Conservation (phyloP, 2,329 filamentous ascomycete genomes). For the Aspergillus tubingensis region DNA sequence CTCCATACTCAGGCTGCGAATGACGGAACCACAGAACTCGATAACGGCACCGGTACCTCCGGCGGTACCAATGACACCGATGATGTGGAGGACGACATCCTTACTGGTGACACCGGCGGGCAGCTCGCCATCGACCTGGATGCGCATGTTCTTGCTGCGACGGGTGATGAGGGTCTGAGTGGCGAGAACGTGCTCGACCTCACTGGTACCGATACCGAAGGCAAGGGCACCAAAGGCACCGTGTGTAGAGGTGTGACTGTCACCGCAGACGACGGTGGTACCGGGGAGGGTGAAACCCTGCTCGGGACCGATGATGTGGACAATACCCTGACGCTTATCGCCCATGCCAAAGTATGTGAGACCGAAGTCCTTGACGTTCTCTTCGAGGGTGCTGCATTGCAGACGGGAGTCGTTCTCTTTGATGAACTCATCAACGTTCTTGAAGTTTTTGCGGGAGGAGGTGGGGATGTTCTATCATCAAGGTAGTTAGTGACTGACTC, state of each 20-base stretch:
- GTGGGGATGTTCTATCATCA: constrained; percentile 82
- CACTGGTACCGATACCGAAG: constrained; percentile 95
- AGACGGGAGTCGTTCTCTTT: constrained; percentile 89
- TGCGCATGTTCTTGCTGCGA: constrained; percentile 97
- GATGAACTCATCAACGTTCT: constrained; percentile 91
- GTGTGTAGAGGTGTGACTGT: constrained; percentile 97
- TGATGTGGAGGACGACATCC: constrained; percentile 89
- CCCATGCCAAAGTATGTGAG: constrained; percentile 96
- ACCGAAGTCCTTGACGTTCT: constrained; percentile 95
- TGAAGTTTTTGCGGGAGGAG: constrained; percentile 84
- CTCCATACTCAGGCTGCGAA: constrained; percentile 87
- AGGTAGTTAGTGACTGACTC: neutral
- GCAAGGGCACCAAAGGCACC: constrained; percentile 93
- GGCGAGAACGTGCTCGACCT: constrained; percentile 97
- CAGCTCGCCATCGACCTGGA: constrained; percentile 90
- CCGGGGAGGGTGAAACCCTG: constrained; percentile 97
- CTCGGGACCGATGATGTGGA: constrained; percentile 97
- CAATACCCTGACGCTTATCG: constrained; percentile 96
- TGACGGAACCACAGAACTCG: constrained; percentile 95
- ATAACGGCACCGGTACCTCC: constrained; percentile 94
- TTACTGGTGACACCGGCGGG: constrained; percentile 92
- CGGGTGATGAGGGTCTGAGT: constrained; percentile 94
- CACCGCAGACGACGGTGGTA: constrained; percentile 95
- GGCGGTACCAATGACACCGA: constrained; percentile 91
- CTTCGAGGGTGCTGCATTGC: constrained; percentile 93